Conservation (phyloP, 1,284 basidiomycete species). For the Phlebopus sp. region DNA sequence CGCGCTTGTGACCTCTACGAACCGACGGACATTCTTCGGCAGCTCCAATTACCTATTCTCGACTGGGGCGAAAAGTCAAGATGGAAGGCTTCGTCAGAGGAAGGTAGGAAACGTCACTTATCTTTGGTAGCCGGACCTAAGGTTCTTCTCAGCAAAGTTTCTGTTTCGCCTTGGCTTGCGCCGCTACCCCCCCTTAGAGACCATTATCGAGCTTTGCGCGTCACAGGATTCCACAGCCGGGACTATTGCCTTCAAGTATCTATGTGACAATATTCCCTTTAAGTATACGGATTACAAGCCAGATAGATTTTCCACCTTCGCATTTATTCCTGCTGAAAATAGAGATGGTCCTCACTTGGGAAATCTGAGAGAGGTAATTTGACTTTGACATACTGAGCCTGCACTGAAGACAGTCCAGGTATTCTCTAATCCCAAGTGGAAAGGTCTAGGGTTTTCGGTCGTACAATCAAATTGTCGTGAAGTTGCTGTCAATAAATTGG, state of each 20-base stretch:
- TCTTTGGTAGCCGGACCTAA: not conserved
- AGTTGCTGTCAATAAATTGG: conserved; percentile 67
- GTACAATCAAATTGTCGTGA: conserved; percentile 56
- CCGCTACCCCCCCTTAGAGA: conserved; percentile 68
- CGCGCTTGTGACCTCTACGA: conserved; percentile 81
- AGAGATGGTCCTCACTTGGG: conserved; percentile 52
- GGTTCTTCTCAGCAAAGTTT: conserved; percentile 65
- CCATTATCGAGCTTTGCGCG: conserved; percentile 68
- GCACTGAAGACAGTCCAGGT: conserved; percentile 46
- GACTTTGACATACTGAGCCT: not conserved
- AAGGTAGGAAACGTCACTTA: conserved; percentile 53
- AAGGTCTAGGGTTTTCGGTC: conserved; percentile 73
- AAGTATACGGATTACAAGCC: conserved; percentile 69
- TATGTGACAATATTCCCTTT: conserved; percentile 65
- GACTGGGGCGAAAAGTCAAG: conserved; percentile 82
- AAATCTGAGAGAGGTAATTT: conserved; percentile 63
- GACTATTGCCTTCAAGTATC: conserved; percentile 68
- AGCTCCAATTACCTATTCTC: conserved; percentile 77
- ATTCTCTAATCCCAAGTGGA: conserved; percentile 71
- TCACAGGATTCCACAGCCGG: conserved; percentile 46
- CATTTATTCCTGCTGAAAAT: conserved; percentile 80
- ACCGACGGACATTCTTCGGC: conserved; percentile 71
- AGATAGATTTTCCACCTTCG: conserved; percentile 48
- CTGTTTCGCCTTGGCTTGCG: conserved; percentile 78
- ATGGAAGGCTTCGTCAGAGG: conserved; percentile 80